Evolutionary conservation across 768 basidiomycete species (phyloP), one percentile per base, ranked within the genome.

Genomic region (Suillus alpinus): DNA sequence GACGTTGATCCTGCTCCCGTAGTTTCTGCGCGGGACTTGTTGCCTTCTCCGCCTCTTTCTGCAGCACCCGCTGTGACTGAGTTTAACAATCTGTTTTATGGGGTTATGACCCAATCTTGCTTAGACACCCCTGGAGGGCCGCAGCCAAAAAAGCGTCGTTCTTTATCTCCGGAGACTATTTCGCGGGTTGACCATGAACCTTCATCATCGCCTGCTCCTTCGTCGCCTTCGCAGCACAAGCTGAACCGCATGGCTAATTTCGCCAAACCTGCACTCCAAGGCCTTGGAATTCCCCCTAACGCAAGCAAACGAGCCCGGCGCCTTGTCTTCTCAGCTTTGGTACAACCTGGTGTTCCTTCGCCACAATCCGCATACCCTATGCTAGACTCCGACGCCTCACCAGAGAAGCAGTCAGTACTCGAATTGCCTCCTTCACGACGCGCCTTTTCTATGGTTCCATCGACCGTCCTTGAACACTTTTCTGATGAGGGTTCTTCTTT

Each of bases 401-500:
- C 66, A 57, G 53, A 36, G 53, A 20, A 53, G 51, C 73, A 69
- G 56, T 77, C 78, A n/a, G 62, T 71, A 46, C 51, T 57, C 20
- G 23, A 23, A 7, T 44, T 50, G 6, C 53, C 53, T 23, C 84
- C 84, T 32, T 77, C 81, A 16, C 85, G 91, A 29, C 85, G 91
- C 32, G 89, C 86, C 2, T 90, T 92, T 70, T 91, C 89, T 51
- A 81, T 91, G 75, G 75, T 89, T 46, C 77, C 81, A 0, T 74
- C 77, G 26, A 65, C 59, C 51, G 63, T 69, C 52, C 57, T 67
- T 6, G 84, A 85, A 40, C 80, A 83, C 57, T 80, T 82, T 39
- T 86, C 87, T n/a, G 75, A 79, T 23, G 76, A 74, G 41, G 37
- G 37, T 39, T 72, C 76, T 20, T 86, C 86, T 59, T 86, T 88